Percentiles rank a stretch among this genome's conserved stretches.
These are phyloP conservation scores for Mucor saturninus DNA, from an alignment of 371 early-diverging fungal genomes.

Conservation along the genomic window DNA sequence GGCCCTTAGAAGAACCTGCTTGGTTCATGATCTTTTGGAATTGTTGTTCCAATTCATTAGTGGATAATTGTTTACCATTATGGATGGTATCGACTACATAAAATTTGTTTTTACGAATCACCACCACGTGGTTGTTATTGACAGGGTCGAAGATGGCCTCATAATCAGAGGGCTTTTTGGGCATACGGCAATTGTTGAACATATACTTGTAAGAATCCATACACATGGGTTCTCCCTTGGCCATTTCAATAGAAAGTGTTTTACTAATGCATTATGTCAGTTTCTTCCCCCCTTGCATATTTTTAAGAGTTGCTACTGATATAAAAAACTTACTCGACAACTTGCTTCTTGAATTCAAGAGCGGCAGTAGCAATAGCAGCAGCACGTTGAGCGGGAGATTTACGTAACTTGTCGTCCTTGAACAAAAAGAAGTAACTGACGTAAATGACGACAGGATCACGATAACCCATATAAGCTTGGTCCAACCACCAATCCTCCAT, in stretches of 20 bases:
- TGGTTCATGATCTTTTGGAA: slow-evolving; percentile 72
- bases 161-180: slow-evolving; percentile 82
- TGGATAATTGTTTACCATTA: slow-evolving; percentile 80
- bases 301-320: background rate
- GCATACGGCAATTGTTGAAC: slow-evolving; percentile 96
- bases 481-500: slow-evolving; percentile 97
- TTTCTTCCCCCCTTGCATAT: too few species aligned
- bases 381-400: slow-evolving; percentile 81
- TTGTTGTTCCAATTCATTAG: slow-evolving; percentile 83
- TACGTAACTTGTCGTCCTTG: slow-evolving; percentile 83
- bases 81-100: slow-evolving; percentile 76
- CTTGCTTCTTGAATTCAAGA: slow-evolving; percentile 84
- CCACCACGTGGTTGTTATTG: slow-evolving; percentile 82
- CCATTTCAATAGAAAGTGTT: slow-evolving; percentile 84
- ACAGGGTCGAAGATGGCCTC: slow-evolving; percentile 80
- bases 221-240: slow-evolving; percentile 80
- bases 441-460: slow-evolving; percentile 92
- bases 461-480: slow-evolving; percentile 92
- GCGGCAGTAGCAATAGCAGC: slow-evolving; percentile 91
- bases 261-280: slow-evolving; percentile 39
- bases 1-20: slow-evolving; percentile 75
- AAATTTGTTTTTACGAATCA: slow-evolving; percentile 91
- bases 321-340: slow-evolving; percentile 54
- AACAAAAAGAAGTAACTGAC: slow-evolving; percentile 86
- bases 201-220: slow-evolving; percentile 92